Percentiles rank a stretch among this genome's conserved stretches.
Evolutionary conservation across 1,284 basidiomycete species (phyloP).

Genomic region (Sanghuangporus baumii): DNA sequence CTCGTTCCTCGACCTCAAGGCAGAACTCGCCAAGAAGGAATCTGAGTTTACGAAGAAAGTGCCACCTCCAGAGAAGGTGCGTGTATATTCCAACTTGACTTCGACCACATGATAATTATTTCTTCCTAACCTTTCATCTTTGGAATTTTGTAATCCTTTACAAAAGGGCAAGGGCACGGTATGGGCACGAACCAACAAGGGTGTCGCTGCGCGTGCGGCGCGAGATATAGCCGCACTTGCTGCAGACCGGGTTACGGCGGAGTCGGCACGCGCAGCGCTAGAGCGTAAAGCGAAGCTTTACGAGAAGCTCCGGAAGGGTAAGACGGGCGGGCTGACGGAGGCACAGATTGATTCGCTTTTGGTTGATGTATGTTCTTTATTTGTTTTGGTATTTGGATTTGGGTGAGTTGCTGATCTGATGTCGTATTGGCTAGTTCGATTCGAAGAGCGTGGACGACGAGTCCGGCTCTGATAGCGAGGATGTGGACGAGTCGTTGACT

Average conservation of each 20-base stretch:
- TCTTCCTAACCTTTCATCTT: not conserved
- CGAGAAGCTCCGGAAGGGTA: constrained; percentile 74
- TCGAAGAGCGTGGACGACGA: constrained; percentile 43
- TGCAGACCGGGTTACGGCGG: constrained; percentile 60
- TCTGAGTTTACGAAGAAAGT: constrained; percentile 59
- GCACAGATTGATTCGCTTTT: constrained; percentile 70
- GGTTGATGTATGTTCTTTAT: constrained; percentile 77
- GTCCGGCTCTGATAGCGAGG: constrained; percentile 64
- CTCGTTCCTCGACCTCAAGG: constrained; percentile 74
- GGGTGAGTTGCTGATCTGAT: too few relatives aligned
- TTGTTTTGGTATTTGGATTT: too few relatives aligned
- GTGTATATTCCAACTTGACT: constrained; percentile 12
- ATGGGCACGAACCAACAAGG: constrained; percentile 70
- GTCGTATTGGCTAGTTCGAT: constrained; percentile 55
- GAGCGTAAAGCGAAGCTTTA: constrained; percentile 82
- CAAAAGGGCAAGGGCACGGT: constrained; percentile 55
- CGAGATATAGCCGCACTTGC: constrained; percentile 65
- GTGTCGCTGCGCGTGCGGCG: constrained; percentile 53
- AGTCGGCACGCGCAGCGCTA: constrained; percentile 60
- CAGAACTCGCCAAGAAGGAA: constrained; percentile 63
- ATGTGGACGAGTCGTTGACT: constrained; percentile 64
- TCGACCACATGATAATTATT: not conserved
- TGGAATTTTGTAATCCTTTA: not conserved
- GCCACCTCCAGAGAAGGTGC: constrained; percentile 60
- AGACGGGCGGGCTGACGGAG: constrained; percentile 73